These are phyloP conservation scores for Larix kaempferi DNA, from an alignment of 75 land plant genomes.

Conservation along the genomic window DNA sequence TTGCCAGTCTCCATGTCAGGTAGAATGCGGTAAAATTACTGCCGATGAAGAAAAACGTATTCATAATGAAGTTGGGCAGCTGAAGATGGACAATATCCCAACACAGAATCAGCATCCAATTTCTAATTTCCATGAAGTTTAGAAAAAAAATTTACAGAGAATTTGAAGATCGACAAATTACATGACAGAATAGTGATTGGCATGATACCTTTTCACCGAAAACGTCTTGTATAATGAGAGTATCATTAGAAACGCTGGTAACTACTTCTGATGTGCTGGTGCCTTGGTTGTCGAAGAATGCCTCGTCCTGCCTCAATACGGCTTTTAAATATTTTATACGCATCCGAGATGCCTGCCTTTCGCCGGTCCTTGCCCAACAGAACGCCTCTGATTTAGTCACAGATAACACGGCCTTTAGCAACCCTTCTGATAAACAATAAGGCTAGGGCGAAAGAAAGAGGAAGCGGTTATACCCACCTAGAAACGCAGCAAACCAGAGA, in stretches of 20 bases:
- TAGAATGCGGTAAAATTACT: conserved; percentile 20
- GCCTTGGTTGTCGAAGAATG: conserved; percentile 41
- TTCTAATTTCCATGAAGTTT: neutral
- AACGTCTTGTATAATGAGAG: conserved; percentile 52
- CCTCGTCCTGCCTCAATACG: conserved; percentile 58
- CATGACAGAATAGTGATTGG: neutral
- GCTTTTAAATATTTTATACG: conserved; percentile 49
- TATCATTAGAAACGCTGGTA: conserved; percentile 39
- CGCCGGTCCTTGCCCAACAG: conserved; percentile 58
- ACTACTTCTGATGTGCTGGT: conserved; percentile 36
- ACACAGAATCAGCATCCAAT: neutral
- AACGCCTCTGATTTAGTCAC: conserved; percentile 34
- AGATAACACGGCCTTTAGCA: neutral
- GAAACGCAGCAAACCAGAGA: conserved; percentile 30
- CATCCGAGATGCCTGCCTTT: conserved; percentile 59
- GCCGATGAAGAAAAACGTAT: conserved; percentile 15
- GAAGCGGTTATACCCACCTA: conserved; percentile 24
- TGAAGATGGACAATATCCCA: conserved; percentile 7
- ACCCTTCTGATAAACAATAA: neutral
- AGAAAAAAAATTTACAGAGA: neutral
- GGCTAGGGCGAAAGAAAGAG: neutral
- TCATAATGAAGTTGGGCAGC: conserved; percentile 28
- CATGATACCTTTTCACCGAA: conserved; percentile 53
- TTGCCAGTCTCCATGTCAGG: conserved; percentile 24
- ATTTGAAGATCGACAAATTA: neutral